A percentile compares a stretch with the other conserved stretches of the same genome.
Conservation (phyloP, 2,329 filamentous ascomycete genomes). For the Lasiodiplodia citricola region DNA sequence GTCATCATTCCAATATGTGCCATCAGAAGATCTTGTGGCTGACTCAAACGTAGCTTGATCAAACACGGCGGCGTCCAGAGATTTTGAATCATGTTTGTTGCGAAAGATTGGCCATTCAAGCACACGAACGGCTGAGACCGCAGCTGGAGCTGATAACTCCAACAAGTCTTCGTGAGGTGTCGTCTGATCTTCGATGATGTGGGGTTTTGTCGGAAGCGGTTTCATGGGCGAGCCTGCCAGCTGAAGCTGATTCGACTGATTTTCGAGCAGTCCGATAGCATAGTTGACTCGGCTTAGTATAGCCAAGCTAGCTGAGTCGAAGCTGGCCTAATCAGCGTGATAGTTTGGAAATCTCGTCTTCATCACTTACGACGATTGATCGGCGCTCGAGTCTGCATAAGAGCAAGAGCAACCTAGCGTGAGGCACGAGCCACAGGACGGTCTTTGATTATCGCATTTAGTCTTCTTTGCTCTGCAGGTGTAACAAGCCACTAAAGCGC, state of each 20-base stretch:
- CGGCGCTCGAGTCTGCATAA: constrained; percentile 24
- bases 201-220: neutral
- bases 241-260: constrained; percentile 8
- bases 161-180: neutral
- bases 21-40: constrained; percentile 18
- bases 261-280: constrained; percentile 34
- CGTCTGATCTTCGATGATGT: constrained; percentile 27
- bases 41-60: neutral
- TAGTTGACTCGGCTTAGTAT: constrained; percentile 40
- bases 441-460: constrained; percentile 31
- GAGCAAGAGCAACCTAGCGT: constrained; percentile 28
- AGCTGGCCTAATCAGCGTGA: constrained; percentile 34
- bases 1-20: neutral
- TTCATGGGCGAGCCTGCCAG: neutral
- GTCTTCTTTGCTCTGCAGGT: constrained; percentile 25
- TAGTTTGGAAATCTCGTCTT: neutral
- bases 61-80: constrained; percentile 30
- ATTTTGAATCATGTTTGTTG: constrained; percentile 31
- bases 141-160: constrained; percentile 6
- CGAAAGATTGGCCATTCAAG: constrained; percentile 40
- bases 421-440: constrained; percentile 29
- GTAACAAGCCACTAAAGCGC: constrained; percentile 25
- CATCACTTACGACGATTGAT: constrained; percentile 24
- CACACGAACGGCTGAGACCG: constrained; percentile 33
- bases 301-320: constrained; percentile 45